Percentiles rank a stretch among this genome's conserved stretches.
phyloP scores from a whole-genome alignment of 2,329 filamentous ascomycete species.

The Fusarium sp. region DNA sequence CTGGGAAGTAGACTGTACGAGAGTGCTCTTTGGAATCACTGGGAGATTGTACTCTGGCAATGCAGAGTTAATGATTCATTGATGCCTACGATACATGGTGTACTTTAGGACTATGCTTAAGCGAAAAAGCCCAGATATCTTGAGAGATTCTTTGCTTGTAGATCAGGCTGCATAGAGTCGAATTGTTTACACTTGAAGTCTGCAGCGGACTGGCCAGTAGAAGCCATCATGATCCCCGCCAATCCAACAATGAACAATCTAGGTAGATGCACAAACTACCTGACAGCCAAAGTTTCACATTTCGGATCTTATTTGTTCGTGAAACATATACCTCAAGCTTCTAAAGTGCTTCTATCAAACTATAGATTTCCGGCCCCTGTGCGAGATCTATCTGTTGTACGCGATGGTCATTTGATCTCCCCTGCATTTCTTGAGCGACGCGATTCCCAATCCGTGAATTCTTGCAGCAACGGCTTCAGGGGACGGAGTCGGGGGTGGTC shows the following conservation, averaged over 20 bases:
- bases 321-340: constrained; percentile 8
- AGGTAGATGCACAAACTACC: background rate
- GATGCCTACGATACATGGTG: background rate
- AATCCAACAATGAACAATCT: background rate
- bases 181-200: background rate
- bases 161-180: background rate
- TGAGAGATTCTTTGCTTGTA: background rate
- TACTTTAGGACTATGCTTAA: background rate
- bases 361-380: constrained; percentile 11
- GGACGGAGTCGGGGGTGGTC: constrained; percentile 16
- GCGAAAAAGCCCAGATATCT: background rate
- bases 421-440: constrained; percentile 22
- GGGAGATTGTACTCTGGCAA: background rate
- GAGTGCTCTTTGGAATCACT: background rate
- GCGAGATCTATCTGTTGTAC: constrained; percentile 30
- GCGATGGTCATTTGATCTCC: background rate
- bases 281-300: constrained; percentile 5
- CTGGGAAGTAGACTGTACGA: background rate
- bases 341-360: background rate
- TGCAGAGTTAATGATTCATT: background rate
- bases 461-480: constrained; percentile 38
- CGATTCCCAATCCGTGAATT: constrained; percentile 42
- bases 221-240: background rate
- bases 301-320: constrained; percentile 6
- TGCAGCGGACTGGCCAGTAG: background rate